Base-by-base conservation (phyloP, 495 filamentous ascomycete species). In the Penicillium arizonense region DNA sequence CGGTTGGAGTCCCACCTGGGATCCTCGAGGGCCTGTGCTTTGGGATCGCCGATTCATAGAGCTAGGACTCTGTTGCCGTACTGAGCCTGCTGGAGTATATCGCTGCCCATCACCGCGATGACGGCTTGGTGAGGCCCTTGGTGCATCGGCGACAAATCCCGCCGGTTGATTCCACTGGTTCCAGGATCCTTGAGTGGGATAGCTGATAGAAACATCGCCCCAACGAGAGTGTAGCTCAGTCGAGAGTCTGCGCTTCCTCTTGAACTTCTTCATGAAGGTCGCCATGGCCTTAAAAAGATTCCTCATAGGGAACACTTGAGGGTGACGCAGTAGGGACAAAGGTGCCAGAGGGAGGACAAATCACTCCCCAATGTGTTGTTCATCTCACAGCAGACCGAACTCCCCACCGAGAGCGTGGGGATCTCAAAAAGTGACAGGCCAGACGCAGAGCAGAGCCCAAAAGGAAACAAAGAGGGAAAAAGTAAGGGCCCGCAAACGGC, bases 131-230 rank as follows among this genome's bases (percentile, higher is more conserved):
- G 38, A 36, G 7, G 35, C 13, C 2, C 12, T 36, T 36, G 52
- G 16, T 16, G 56, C 20, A 50, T 58, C 61, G 38, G 48, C 46
- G 13, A 42, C 47, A 30, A 55, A 58, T 6, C 56, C 56, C 21
- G 67, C 48, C 1, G 59, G 34, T 32, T 68, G 67, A 41, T 66
- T 53, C 50, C 58, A 61, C 47, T 77, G 68, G 39, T 68, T 77
- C 74, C 74, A 77, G 4, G 74, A 77, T 8, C 74, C 74, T 20
- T 69, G 58, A 24, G 56, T 76, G 28, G 74, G 74, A 56, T 65
- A 68, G 33, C 66, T 73, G 53, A 77, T 77, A 14, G 67, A 55
- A 16, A 65, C 53, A 55, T 77, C 74, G 20, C 74, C 74, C 69
- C 72, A 77, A 53, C 73, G 71, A 14, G 67, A 55, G 50, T 77